Evolutionary conservation across 2,329 filamentous ascomycete genomes (phyloP).

Genomic region (Phialophora macrospora): DNA sequence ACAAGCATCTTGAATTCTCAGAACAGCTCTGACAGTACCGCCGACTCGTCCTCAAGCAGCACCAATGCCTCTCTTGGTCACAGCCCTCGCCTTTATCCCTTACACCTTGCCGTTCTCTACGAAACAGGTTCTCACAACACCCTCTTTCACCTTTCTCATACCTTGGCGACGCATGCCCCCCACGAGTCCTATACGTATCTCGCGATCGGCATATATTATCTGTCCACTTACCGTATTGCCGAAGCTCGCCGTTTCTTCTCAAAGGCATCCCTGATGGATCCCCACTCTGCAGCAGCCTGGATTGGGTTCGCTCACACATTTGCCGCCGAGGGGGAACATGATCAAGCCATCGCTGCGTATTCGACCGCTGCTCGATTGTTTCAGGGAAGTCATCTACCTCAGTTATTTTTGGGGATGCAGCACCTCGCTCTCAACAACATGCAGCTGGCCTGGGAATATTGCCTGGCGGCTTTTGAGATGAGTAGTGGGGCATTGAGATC

Average conservation of each 20-base stretch:
- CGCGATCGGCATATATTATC: constrained; percentile 93
- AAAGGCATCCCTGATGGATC: constrained; percentile 96
- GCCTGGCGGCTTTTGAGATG: constrained; percentile 80
- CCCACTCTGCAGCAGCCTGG: constrained; percentile 96
- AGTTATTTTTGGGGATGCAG: constrained; percentile 97
- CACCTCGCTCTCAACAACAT: constrained; percentile 96
- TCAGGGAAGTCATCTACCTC: constrained; percentile 93
- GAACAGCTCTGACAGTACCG: constrained; percentile 71
- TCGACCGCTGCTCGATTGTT: constrained; percentile 93
- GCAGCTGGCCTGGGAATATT: constrained; percentile 88
- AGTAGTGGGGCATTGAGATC: constrained; percentile 50
- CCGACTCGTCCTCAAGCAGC: constrained; percentile 36
- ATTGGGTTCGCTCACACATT: constrained; percentile 99
- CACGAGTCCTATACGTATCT: constrained; percentile 92
- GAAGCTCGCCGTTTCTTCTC: constrained; percentile 96
- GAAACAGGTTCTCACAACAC: constrained; percentile 86
- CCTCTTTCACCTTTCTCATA: constrained; percentile 89
- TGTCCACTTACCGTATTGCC: constrained; percentile 83
- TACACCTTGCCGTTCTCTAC: constrained; percentile 89
- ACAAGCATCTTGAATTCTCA: constrained; percentile 82
- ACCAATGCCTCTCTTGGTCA: constrained; percentile 49
- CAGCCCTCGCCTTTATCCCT: constrained; percentile 70
- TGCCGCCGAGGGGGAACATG: constrained; percentile 94
- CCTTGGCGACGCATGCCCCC: constrained; percentile 87
- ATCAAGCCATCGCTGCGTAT: constrained; percentile 97